Evolutionary conservation across 2,329 filamentous ascomycete genomes (phyloP).

Genomic region (Colletotrichum limetticola): DNA sequence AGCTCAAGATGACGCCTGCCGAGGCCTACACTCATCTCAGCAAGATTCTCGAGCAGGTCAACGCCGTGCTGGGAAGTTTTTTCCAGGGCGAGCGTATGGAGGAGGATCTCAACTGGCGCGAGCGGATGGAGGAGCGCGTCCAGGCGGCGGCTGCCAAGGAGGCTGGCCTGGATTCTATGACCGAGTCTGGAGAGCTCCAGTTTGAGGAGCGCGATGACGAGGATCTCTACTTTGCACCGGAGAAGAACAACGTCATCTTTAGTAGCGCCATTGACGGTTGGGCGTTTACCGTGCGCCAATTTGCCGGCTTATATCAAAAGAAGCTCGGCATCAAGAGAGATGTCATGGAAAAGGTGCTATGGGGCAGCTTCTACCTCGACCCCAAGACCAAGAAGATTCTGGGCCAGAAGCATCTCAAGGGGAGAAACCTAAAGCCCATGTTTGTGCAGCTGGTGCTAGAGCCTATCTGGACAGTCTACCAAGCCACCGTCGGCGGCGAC

Average conservation of each 20-base stretch:
- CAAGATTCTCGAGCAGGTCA: conserved; percentile 93
- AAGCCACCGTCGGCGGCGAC: conserved; percentile 85
- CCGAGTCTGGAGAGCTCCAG: conserved; percentile 68
- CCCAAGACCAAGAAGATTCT: conserved; percentile 96
- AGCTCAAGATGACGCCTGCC: conserved; percentile 89
- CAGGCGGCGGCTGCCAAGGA: conserved; percentile 60
- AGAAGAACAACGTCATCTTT: conserved; percentile 99
- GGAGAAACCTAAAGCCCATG: conserved; percentile 91
- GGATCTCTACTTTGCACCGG: conserved; percentile 96
- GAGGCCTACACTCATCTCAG: conserved; percentile 92
- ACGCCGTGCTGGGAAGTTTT: conserved; percentile 96
- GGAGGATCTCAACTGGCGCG: conserved; percentile 95
- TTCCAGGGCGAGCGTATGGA: conserved; percentile 99
- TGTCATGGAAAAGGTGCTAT: conserved; percentile 90
- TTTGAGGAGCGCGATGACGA: conserved; percentile 96
- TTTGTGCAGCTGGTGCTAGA: conserved; percentile 97
- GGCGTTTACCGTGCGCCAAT: conserved; percentile 97
- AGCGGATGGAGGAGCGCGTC: conserved; percentile 88
- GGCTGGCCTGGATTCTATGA: conserved; percentile 52
- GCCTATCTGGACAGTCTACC: conserved; percentile 95
- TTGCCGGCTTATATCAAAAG: conserved; percentile 92
- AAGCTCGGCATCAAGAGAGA: conserved; percentile 94
- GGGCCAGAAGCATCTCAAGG: conserved; percentile 91
- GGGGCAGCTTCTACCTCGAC: conserved; percentile 97
- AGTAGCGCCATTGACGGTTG: conserved; percentile 98